phyloP scores from a whole-genome alignment of 805 yeast species.

The Candida pseudoglaebosa region DNA sequence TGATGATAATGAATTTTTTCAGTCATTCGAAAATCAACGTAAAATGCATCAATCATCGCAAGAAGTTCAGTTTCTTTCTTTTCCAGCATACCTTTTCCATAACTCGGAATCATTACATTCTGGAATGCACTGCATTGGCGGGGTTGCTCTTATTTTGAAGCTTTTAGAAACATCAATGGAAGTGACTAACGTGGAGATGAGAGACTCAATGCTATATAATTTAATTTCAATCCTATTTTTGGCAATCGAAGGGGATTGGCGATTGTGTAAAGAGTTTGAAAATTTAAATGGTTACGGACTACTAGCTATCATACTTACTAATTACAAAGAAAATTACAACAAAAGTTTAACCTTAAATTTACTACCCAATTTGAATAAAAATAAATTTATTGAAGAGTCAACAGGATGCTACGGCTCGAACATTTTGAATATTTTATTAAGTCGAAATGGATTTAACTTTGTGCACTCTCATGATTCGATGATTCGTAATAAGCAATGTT shows the following conservation, averaged over 20 bases:
- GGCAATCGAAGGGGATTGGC: conserved; percentile 45
- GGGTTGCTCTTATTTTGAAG: conserved; percentile 43
- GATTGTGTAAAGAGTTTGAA: conserved; percentile 55
- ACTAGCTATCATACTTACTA: conserved; percentile 48
- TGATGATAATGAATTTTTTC: conserved; percentile 14
- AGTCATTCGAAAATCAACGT: conserved; percentile 7
- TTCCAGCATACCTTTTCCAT: conserved; percentile 13
- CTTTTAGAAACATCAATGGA: conserved; percentile 41
- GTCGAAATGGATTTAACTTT: conserved; percentile 54
- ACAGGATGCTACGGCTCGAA: conserved; percentile 15
- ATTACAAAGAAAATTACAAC: conserved; percentile 32
- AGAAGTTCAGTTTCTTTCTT: conserved; percentile 5
- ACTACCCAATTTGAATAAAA: conserved; percentile 7
- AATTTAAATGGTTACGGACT: conserved; percentile 57
- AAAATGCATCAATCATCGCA: conserved; percentile 3
- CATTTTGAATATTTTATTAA: conserved; percentile 46
- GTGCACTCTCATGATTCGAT: conserved; percentile 51
- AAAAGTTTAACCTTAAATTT: conserved; percentile 11
- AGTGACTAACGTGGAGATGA: conserved; percentile 9
- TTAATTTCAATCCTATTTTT: conserved; percentile 40
- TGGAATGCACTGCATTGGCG: conserved; percentile 47
- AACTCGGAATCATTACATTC: conserved; percentile 23
- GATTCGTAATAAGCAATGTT: conserved; percentile 53
- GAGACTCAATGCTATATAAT: conserved; percentile 24
- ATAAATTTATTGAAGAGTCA: conserved; percentile 4